A percentile compares a stretch with the other conserved stretches of the same genome.
Conservation (phyloP, 2,329 filamentous ascomycete genomes). For the Botryotinia narcissicola region DNA sequence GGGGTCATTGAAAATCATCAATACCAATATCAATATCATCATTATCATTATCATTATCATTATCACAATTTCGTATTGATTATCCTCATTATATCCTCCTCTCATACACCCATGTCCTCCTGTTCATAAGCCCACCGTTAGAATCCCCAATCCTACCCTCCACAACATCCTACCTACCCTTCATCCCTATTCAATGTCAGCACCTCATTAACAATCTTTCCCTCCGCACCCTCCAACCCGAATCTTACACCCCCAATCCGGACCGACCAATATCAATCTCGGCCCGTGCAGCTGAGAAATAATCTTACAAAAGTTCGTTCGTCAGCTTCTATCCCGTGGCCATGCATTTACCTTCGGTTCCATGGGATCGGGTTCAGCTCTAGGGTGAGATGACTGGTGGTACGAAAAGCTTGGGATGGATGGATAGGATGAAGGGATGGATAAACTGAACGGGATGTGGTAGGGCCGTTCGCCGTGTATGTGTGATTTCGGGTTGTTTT, state of each 20-base stretch:
- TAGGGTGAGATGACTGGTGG: not conserved
- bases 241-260: not conserved
- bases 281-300: conserved; percentile 1
- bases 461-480: not conserved
- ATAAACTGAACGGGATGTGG: not conserved
- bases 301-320: not conserved
- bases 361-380: conserved; percentile 12
- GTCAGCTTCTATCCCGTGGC: conserved; percentile 4
- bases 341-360: conserved; percentile 2
- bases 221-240: not conserved
- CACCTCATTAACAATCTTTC: not conserved
- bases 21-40: not conserved
- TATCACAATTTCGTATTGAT: not conserved
- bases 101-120: not conserved
- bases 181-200: not conserved
- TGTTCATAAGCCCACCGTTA: not conserved
- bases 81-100: not conserved
- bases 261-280: not conserved
- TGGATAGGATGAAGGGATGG: not conserved
- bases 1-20: conserved; percentile 4
- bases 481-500: not conserved
- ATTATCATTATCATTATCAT: not conserved
- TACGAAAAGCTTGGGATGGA: not conserved
- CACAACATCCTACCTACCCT: not conserved
- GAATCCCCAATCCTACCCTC: not conserved